Evolutionary conservation across 2,329 filamentous ascomycete genomes (phyloP), one percentile per base, ranked within the genome.

Genomic region (Sporothrix inflata): DNA sequence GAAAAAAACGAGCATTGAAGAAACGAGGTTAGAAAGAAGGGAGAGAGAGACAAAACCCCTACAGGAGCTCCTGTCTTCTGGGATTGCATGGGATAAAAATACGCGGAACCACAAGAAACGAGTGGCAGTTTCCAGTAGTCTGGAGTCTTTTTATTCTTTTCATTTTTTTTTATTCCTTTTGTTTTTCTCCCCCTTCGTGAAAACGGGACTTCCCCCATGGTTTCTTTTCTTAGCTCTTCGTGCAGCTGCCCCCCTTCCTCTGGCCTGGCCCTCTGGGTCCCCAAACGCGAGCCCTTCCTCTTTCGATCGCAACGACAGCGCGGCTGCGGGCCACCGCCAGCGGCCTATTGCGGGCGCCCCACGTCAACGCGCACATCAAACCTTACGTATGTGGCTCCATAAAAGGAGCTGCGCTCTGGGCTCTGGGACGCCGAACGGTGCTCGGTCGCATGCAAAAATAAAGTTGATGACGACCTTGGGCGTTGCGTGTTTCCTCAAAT

Each of bases 381-480:
- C 11, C 47, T 16, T 68, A 53, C 47, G 47, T 68, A 55, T 69
- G 66, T 69, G 66, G 66, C 47, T 55, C 66, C 66, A 42, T 69
- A 42, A 40, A 55, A 42, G 45, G 21, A 45, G 60, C 38, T 45
- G n/a, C 38, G 4, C 55, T 40, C 4, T 40, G 30, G 34, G 55
- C 19, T 16, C 19, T 61, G 16, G 30, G 34, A 61, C 19, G 34
- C 21, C 24, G 21, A 24, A 66, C 19, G 16, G 42, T 27, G 24
- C 40, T 66, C 40, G 61, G 40, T 42, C 21, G 21, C 7, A 38
- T 24, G 8, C 47, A 42, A 51, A 21, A 42, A 45, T 55, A 69
- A 55, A 69, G 66, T 30, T 69, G 66, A 55, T 55, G 66, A 69
- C 66, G 49, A 69, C 19, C 30, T 57, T 24, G 49, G 11, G 65